A percentile compares a stretch with the other conserved stretches of the same genome.
Conservation (phyloP, 225 moss, liverwort and hornwort species). For the Antitrichia curtipendula region DNA sequence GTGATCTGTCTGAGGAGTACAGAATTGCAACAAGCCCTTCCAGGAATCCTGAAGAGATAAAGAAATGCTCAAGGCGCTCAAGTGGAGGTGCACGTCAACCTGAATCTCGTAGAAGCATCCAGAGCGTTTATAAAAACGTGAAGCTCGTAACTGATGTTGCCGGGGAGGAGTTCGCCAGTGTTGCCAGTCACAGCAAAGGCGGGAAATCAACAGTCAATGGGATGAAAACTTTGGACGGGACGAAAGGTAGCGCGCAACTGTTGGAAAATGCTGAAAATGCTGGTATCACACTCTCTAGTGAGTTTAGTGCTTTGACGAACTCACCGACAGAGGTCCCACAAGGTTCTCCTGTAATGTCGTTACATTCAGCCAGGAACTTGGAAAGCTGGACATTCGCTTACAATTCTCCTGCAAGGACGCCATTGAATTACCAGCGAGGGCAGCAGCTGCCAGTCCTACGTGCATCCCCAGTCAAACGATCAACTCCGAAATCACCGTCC, state of each 20-base stretch:
- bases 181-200: not conserved
- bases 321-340: not conserved
- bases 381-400: not conserved
- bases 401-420: not conserved
- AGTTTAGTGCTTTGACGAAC: not conserved
- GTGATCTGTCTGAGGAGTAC: not conserved
- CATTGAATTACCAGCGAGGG: not conserved
- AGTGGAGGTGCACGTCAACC: not conserved
- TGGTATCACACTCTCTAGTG: not conserved
- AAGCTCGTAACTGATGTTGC: not conserved
- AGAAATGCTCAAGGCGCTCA: not conserved
- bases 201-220: not conserved
- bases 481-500: slow-evolving; percentile 1
- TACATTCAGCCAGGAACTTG: not conserved
- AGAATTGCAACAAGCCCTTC: not conserved
- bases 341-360: not conserved
- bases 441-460: not conserved
- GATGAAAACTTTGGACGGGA: not conserved
- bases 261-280: not conserved
- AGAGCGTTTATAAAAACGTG: not conserved
- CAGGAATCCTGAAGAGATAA: not conserved
- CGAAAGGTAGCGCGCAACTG: not conserved
- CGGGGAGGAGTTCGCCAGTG: not conserved
- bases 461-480: slow-evolving; percentile 3
- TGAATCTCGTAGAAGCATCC: not conserved